Base-by-base conservation (phyloP, 2,329 filamentous ascomycete species). In the Lecanicillium sp. region DNA sequence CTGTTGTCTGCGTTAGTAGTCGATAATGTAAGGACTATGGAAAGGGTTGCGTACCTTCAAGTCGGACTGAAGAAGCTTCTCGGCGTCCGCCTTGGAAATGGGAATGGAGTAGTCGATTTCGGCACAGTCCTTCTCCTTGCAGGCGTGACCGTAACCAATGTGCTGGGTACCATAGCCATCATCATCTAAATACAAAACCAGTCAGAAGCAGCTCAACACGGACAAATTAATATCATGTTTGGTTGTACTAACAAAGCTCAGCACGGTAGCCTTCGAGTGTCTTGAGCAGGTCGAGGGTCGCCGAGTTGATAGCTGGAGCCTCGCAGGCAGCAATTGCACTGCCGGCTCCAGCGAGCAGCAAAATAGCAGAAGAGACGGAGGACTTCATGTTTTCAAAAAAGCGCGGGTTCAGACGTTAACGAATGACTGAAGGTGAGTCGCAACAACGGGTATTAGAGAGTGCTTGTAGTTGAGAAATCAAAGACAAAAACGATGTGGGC, bases 131-230 rank as follows among this genome's bases (percentile, higher is more conserved):
- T 51, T 44, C 8, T 61, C 55, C 25, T 49, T 42, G 53, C 69
- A 74, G 9, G 69, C 56, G 47, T 73, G 71, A 13, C 70, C 70
- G 44, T 71, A 72, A 3, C 69, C 70, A 0, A 73, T 62, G 4
- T 67, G 73, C 0, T 67, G 65, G 18, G 65, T 54, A 19, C 68
- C 68, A 32, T 62, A 60, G 14, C 67, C 63, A 43, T 72, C 68
- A 12, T 37, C 44, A 37, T 54, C 51, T 51, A n/a, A 14, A 15
- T 13, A 13, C 35, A 18, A 20, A 18, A 11, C 10, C 7, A 10
- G 18, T 33, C 12, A 14, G 18, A 33, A 17, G 5, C 10, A 17
- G 8, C 10, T 10, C 8, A 14, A 12, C 10, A 13, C 12, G 17
- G 11, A 6, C 31, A 33, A 8, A 18, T 5, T 17, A 14, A 17